Evolutionary conservation across 306 rosid species (phyloP).

Genomic region (Sphenostylis stenocarpa): DNA sequence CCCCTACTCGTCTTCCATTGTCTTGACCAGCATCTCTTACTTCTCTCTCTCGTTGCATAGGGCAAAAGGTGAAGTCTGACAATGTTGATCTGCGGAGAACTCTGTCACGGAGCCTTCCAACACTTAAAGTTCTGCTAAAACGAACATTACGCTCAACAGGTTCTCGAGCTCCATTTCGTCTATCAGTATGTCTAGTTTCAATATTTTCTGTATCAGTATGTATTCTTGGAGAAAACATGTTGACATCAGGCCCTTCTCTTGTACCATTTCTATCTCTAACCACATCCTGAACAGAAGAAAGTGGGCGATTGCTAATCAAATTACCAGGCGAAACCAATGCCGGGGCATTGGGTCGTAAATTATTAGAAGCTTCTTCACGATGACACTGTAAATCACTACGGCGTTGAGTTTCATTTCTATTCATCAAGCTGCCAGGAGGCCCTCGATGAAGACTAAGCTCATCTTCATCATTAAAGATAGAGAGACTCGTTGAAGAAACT

Average conservation of each 20-base stretch:
- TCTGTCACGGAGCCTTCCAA: conserved; percentile 99
- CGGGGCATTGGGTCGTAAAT: conserved; percentile 43
- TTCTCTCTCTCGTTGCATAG: conserved; percentile 80
- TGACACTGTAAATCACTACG: conserved; percentile 39
- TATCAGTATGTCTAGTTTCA: conserved; percentile 61
- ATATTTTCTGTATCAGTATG: conserved; percentile 50
- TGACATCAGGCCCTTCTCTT: conserved; percentile 45
- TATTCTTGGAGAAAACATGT: conserved; percentile 52
- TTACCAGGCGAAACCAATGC: conserved; percentile 36
- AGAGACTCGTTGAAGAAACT: conserved; percentile 54
- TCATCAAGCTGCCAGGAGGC: conserved; percentile 38
- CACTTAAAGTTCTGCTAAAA: conserved; percentile 94
- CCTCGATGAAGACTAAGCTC: conserved; percentile 49
- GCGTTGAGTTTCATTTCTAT: conserved; percentile 55
- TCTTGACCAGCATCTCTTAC: conserved; percentile 55
- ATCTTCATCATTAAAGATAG: conserved; percentile 63
- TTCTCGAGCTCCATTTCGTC: conserved; percentile 70
- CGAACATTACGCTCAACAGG: conserved; percentile 89
- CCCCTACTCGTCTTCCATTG: conserved; percentile 49
- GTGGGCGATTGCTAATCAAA: conserved; percentile 40
- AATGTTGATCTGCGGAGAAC: conserved; percentile 89
- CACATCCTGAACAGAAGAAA: conserved; percentile 46
- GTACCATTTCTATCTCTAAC: conserved; percentile 42
- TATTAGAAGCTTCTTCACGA: conserved; percentile 49
- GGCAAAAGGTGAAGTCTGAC: conserved; percentile 69